These are phyloP conservation scores for Hypoxylon sp. DNA, from an alignment of 2,329 filamentous ascomycete genomes.

Conservation along the genomic window DNA sequence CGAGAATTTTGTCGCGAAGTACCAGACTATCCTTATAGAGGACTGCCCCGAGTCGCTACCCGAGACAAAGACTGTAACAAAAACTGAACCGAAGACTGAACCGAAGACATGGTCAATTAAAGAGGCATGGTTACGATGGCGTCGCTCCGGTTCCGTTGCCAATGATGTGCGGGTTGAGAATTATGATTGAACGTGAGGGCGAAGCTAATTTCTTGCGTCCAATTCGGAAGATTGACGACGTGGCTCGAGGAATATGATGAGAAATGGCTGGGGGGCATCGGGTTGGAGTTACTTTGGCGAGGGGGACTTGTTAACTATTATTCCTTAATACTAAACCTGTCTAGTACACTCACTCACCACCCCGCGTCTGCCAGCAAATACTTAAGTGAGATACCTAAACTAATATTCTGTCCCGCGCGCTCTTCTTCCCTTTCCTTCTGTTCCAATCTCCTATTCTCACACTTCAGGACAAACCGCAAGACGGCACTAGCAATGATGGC, in stretches of 20 bases:
- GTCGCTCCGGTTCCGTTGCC: neutral
- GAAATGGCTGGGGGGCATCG: neutral
- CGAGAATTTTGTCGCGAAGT: constrained; percentile 24
- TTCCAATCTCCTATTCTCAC: constrained; percentile 42
- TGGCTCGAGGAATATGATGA: too few relatives aligned
- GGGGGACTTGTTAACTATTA: neutral
- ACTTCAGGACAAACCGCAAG: constrained; percentile 39
- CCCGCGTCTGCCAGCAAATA: neutral
- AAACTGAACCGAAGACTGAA: neutral
- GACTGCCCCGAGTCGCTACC: constrained; percentile 16
- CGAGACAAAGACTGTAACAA: neutral
- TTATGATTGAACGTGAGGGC: too few relatives aligned
- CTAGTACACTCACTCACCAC: neutral
- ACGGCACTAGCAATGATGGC: constrained; percentile 40
- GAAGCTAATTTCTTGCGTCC: neutral
- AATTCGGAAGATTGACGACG: too few relatives aligned
- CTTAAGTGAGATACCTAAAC: constrained; percentile 35
- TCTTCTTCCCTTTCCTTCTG: constrained; percentile 37
- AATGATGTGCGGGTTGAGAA: too few relatives aligned
- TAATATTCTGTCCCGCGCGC: constrained; percentile 6
- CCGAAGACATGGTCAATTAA: neutral
- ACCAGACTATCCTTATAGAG: constrained; percentile 19
- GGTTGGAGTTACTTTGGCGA: neutral
- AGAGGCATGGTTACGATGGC: neutral
- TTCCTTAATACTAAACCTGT: neutral